Evolutionary conservation across 2,329 filamentous ascomycete genomes (phyloP), one percentile per base, ranked within the genome.

Genomic region (Stachybotrys chartarum): DNA sequence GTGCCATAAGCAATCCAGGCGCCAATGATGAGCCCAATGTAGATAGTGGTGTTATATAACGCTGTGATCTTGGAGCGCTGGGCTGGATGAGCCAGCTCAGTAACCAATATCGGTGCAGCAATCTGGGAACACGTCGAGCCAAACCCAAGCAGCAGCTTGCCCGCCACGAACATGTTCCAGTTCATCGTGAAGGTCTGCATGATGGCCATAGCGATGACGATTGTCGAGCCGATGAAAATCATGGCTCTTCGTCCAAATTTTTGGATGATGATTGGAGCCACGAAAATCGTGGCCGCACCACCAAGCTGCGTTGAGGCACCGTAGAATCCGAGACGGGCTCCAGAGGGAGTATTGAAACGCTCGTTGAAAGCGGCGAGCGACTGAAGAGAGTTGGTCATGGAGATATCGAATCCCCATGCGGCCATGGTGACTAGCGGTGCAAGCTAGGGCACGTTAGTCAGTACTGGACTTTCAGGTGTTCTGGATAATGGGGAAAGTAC

Each of bases 1-100:
- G 77, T 79, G 30, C 72, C 76, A 56, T 75, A 77, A 5, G 74
- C 72, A 17, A 78, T 66, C 75, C 75, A 79, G 1, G 55, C 51
- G 3, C 56, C 58, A 30, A 57, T 30, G 30, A 59, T 55, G 7
- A 59, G 44, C 4, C 58, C 58, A 12, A 59, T 48, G 47, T 52
- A 59, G 52, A 59, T 58, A 6, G 46, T 51, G 1, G 59, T 56
- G 49, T 63, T 62, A 42, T 63, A 62, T 2, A 61, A 39, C 17
- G 60, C 55, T 12, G 59, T 60, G 32, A 56, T 53, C 17, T 54
- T 42, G 7, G 56, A 58, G 35, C 60, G 45, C 60, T 59, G 58
- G 2, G 55, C 58, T 18, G 60, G 60, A 14, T 58, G 57, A 10
- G 60, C 58, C 47, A 62, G 54, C 52, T 61, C 60, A 18, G 60